These are phyloP conservation scores for Penicillium lagena DNA, from an alignment of 495 filamentous ascomycete species.

Conservation along the genomic window DNA sequence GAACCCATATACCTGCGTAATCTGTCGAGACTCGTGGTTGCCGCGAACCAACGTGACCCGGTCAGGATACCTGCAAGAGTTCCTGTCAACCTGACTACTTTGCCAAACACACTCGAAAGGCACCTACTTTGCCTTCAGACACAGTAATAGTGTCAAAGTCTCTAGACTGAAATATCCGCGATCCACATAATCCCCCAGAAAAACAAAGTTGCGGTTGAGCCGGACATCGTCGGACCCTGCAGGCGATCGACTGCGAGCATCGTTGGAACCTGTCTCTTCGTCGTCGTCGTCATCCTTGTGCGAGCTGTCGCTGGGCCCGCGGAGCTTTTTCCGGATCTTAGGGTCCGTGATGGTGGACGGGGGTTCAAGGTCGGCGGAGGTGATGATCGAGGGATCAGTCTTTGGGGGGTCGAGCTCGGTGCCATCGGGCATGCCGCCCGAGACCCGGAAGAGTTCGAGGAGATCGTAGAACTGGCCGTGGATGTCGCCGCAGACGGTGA, in stretches of 20 bases:
- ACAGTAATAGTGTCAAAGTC: conserved; percentile 92
- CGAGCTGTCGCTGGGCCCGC: conserved; percentile 37
- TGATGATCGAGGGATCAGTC: conserved; percentile 61
- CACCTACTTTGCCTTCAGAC: conserved; percentile 88
- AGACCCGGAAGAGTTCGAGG: conserved; percentile 91
- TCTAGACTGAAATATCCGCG: conserved; percentile 96
- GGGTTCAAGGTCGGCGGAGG: conserved; percentile 79
- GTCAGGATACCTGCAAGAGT: conserved; percentile 70
- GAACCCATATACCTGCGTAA: conserved; percentile 98
- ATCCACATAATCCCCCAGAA: conserved; percentile 96
- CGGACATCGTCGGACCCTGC: conserved; percentile 36
- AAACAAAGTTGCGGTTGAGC: conserved; percentile 78
- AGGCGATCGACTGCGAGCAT: conserved; percentile 25
- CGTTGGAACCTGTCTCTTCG: conserved; percentile 27
- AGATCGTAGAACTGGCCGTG: conserved; percentile 99
- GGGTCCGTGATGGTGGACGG: conserved; percentile 81
- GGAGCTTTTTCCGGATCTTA: conserved; percentile 74
- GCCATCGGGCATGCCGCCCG: conserved; percentile 89
- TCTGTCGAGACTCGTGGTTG: conserved; percentile 96
- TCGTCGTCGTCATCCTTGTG: conserved; percentile 39
- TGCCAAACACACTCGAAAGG: background rate
- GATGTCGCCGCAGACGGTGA: conserved; percentile 96
- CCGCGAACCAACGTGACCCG: conserved; percentile 92
- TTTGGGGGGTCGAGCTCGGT: conserved; percentile 57
- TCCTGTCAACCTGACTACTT: conserved; percentile 3